Base-by-base conservation (phyloP, 305 asterid genomes). In the Vinca major region DNA sequence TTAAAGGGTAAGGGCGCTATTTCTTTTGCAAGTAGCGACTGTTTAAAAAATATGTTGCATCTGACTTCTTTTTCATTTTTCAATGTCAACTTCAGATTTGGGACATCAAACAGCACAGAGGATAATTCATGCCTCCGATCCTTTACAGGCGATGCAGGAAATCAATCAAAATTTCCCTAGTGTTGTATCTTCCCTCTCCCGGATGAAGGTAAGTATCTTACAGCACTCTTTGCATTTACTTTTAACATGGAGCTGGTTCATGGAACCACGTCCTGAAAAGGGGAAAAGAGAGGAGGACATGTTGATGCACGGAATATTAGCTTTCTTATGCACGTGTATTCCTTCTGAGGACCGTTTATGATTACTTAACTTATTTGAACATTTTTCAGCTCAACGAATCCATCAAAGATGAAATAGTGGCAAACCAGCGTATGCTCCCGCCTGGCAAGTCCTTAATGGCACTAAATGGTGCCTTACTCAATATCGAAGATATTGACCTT, bases 91-190 rank as follows among this genome's bases (percentile, higher is more conserved):
- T 43, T 9, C 76, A 75, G 99, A 94, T 80, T 77, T 91, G 69
- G 99, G 99, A 67, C 99, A 94, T 82, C 99, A 94, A 85, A 91
- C 99, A 72, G 95, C 96, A 52, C 97, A 94, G 85, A 84, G 96
- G 83, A 94, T 94, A 41, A 87, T 94, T 81, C 97, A 86, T 62
- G 96, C 99, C 47, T 86, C 99, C 75, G 96, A 94, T 82, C 99
- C 99, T 71, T 81, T 94, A 83, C 97, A 89, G 79, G 72, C 88
- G 16, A 91, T 94, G 99, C 96, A 86, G 80, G 99, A 91, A 81
- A 94, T 94, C 78, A 94, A 84, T 81, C 99, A 94, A 70, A 94
- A 91, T 75, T 91, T 94, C 73, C 99, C 99, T 44, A 94, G 89
- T 64, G 87, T 94, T 45, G 99, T 94, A 65, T 94, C 99, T 79